A percentile compares a stretch with the other conserved stretches of the same genome.
These are phyloP conservation scores for Salvia hispanica DNA, from an alignment of 257 asterid genomes.

Conservation along the genomic window DNA sequence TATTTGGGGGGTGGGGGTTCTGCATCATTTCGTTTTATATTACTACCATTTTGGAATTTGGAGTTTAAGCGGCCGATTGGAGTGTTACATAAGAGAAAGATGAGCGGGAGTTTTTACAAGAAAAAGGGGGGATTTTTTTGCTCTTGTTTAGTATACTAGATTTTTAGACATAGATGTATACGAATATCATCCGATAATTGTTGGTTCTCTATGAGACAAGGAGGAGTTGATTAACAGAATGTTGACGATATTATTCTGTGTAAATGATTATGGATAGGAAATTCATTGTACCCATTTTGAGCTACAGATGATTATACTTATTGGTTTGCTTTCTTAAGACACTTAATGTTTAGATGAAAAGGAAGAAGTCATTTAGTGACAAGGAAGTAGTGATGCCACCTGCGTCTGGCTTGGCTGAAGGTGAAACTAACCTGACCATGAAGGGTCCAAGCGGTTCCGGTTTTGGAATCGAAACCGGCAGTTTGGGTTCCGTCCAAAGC, in stretches of 20 bases:
- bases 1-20: not conserved
- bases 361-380: not conserved
- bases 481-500: too few relatives aligned
- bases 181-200: not conserved
- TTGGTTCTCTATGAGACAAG: not conserved
- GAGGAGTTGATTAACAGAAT: not conserved
- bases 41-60: not conserved
- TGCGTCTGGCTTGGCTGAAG: too few relatives aligned
- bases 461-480: too few relatives aligned
- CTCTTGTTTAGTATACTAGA: not conserved
- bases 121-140: not conserved
- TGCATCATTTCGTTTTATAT: conserved; percentile 1
- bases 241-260: not conserved
- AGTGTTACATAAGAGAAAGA: not conserved
- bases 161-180: not conserved
- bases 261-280: not conserved
- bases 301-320: not conserved
- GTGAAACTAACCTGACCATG: too few relatives aligned
- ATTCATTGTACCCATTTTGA: not conserved
- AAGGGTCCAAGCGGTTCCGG: too few relatives aligned
- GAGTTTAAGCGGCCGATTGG: conserved; percentile 7
- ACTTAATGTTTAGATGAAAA: not conserved
- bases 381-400: not conserved
- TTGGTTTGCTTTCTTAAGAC: not conserved
- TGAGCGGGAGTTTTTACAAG: not conserved